Percentiles rank a stretch among this genome's conserved stretches.
phyloP scores from a whole-genome alignment of 192 early-diverging fungal species.

The Phycomyces blakesleeanus region DNA sequence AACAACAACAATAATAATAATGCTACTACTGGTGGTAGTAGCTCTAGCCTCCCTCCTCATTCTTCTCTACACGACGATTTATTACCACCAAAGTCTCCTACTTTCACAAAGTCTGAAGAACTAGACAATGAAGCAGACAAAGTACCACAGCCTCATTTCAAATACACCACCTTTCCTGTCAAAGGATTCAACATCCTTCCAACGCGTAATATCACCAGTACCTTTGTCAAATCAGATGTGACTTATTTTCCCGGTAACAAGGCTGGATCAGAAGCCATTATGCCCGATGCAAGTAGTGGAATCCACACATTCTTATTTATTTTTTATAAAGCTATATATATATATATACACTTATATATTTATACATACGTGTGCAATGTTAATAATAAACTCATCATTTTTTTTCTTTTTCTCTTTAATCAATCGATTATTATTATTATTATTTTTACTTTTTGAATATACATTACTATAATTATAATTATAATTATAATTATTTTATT shows the following conservation, averaged over 20 bases:
- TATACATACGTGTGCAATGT: no score
- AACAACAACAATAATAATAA: no score
- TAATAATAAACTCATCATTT: not conserved
- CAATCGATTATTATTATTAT: no score
- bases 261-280: constrained; percentile 17
- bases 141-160: constrained; percentile 37
- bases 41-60: no score
- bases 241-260: constrained; percentile 43
- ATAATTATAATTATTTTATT: constrained; percentile 9
- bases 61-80: not conserved
- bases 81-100: not conserved
- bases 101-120: constrained; percentile 1
- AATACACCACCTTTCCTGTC: constrained; percentile 49
- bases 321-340: no score
- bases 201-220: constrained; percentile 46
- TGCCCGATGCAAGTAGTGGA: constrained; percentile 34
- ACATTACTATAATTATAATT: no score
- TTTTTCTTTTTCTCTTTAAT: not conserved
- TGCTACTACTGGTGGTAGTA: no score
- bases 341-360: no score
- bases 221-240: constrained; percentile 43
- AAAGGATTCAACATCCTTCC: constrained; percentile 42
- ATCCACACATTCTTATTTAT: not conserved
- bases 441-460: no score
- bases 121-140: not conserved